Evolutionary conservation across 164 flowering plant genomes (phyloP).

Genomic region (Santalum album): DNA sequence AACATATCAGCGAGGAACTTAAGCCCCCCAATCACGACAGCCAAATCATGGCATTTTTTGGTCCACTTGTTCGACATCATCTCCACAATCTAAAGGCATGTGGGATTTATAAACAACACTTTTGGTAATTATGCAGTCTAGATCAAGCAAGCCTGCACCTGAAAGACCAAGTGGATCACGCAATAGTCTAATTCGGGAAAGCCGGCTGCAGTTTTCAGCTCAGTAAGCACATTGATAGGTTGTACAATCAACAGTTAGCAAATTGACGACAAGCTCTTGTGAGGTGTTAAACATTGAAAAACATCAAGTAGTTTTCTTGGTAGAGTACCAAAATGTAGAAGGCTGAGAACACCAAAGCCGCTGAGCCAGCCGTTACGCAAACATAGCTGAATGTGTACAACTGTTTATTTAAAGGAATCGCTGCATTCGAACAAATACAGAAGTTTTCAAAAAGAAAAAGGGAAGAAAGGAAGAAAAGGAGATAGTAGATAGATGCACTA

Average conservation of each 20-base stretch:
- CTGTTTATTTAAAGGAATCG: conserved; percentile 81
- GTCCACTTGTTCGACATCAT: too few relatives aligned
- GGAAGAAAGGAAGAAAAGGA: not conserved
- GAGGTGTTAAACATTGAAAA: not conserved
- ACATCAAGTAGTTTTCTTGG: not conserved
- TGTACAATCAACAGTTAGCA: too few relatives aligned
- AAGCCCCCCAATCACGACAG: not conserved
- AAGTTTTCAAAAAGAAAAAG: not conserved
- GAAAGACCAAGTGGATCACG: too few relatives aligned
- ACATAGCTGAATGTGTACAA: conserved; percentile 79
- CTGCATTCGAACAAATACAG: conserved; percentile 31
- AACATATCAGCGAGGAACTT: not conserved
- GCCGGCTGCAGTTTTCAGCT: too few relatives aligned
- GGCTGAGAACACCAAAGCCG: conserved; percentile 64
- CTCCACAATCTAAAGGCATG: too few relatives aligned
- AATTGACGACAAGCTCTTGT: too few relatives aligned
- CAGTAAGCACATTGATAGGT: too few relatives aligned
- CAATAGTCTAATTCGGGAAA: too few relatives aligned
- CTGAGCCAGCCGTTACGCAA: conserved; percentile 84
- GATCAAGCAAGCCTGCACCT: too few relatives aligned
- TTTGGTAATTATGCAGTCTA: too few relatives aligned
- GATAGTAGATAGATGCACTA: not conserved
- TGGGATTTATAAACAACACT: too few relatives aligned
- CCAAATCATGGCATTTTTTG: too few relatives aligned
- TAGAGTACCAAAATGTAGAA: conserved; percentile 55